Percentiles rank a stretch among this genome's conserved stretches.
Evolutionary conservation across 176 grass and related monocot species (phyloP).

Genomic region (Avena atlantica): DNA sequence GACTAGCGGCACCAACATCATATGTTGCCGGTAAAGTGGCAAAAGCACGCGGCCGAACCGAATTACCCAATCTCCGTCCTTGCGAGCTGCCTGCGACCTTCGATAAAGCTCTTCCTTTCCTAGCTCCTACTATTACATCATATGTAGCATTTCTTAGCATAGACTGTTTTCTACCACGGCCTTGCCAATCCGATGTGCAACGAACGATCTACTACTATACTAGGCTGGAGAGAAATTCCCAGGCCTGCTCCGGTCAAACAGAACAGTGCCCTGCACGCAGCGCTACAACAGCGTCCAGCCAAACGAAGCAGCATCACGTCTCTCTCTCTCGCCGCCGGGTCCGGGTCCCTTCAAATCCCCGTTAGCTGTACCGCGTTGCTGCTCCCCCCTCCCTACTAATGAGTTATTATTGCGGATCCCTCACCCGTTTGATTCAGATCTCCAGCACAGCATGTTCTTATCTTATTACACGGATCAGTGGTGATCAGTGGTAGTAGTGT

Average conservation of each 20-base stretch:
- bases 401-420: slow-evolving; percentile 43
- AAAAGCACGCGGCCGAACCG: slow-evolving; percentile 39
- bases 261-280: not conserved
- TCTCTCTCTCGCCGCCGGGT: slow-evolving; percentile 40
- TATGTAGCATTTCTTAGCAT: slow-evolving; percentile 25
- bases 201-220: not conserved
- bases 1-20: slow-evolving; percentile 23
- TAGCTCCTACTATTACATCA: no score
- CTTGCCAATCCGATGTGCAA: not conserved
- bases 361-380: slow-evolving; percentile 30
- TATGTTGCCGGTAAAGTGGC: slow-evolving; percentile 37
- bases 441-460: slow-evolving; percentile 34
- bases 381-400: not conserved
- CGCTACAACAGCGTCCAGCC: slow-evolving; percentile 31
- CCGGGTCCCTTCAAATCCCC: not conserved
- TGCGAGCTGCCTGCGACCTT: not conserved
- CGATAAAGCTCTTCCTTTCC: not conserved
- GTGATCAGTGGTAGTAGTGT: no score
- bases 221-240: not conserved
- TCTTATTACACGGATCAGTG: not conserved
- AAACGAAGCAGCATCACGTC: slow-evolving; percentile 44
- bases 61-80: slow-evolving; percentile 15
- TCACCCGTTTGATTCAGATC: slow-evolving; percentile 42
- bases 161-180: no score
- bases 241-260: slow-evolving; percentile 33